phyloP scores from a whole-genome alignment of 176 grass and related monocot genomes.

The Canna indica region DNA sequence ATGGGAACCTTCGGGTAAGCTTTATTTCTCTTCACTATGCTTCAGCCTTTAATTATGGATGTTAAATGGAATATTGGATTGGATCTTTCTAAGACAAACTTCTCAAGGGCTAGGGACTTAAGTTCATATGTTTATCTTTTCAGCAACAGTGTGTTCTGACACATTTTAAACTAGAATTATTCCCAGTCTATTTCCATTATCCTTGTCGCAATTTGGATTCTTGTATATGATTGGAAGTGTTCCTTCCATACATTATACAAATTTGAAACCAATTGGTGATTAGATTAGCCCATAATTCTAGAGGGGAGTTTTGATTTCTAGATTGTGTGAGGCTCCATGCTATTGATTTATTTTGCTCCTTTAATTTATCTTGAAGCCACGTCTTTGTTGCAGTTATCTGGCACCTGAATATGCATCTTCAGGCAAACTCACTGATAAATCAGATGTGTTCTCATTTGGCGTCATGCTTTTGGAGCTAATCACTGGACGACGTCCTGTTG shows the following conservation, averaged over 20 bases:
- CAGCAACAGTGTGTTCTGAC: too few relatives aligned
- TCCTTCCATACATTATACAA: not conserved
- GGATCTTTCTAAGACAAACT: not conserved
- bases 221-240: not conserved
- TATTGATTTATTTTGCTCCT: not conserved
- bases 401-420: slow-evolving; percentile 97
- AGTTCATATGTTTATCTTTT: not conserved
- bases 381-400: slow-evolving; percentile 53
- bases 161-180: too few relatives aligned
- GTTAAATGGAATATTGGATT: not conserved
- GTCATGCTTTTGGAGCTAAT: slow-evolving; percentile 97
- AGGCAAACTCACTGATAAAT: slow-evolving; percentile 89
- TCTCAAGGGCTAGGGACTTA: not conserved
- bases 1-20: slow-evolving; percentile 95
- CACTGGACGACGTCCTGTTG: slow-evolving; percentile 77
- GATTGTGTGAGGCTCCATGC: not conserved
- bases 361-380: not conserved
- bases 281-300: not conserved
- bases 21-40: not conserved
- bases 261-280: not conserved
- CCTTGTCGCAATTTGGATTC: not conserved
- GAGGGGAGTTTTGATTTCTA: not conserved
- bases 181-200: not conserved
- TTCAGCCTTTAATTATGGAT: not conserved
- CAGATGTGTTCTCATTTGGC: slow-evolving; percentile 93